A percentile compares a stretch with the other conserved stretches of the same genome.
phyloP scores from a whole-genome alignment of 768 basidiomycete species.

The Auricularia cornea region DNA sequence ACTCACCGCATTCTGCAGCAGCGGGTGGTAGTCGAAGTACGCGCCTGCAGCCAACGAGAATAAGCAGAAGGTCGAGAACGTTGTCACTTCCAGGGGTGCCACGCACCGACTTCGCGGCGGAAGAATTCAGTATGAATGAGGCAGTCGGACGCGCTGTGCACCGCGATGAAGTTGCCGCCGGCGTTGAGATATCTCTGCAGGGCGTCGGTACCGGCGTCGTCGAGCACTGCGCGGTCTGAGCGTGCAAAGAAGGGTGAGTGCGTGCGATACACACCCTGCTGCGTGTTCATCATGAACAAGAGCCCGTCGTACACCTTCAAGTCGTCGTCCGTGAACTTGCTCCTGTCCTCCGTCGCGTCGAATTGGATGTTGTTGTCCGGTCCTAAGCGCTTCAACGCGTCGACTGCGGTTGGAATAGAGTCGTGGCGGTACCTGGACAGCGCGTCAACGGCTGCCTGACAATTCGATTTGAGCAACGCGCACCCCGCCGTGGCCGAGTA shows the following conservation, averaged over 20 bases:
- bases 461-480: background rate
- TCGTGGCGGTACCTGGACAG: conserved; percentile 51
- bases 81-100: too few species aligned
- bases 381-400: conserved; percentile 40
- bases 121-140: conserved; percentile 52
- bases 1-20: conserved; percentile 54
- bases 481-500: background rate
- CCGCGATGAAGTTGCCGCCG: conserved; percentile 63
- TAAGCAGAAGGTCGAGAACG: too few species aligned
- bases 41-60: conserved; percentile 42
- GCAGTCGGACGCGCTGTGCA: conserved; percentile 59
- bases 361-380: conserved; percentile 45
- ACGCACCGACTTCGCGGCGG: conserved; percentile 45
- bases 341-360: conserved; percentile 55
- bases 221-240: conserved; percentile 40
- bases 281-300: conserved; percentile 64
- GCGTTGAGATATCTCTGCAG: conserved; percentile 55
- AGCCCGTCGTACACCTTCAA: conserved; percentile 54
- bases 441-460: background rate
- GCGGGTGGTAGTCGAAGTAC: conserved; percentile 64
- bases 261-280: conserved; percentile 40
- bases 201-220: conserved; percentile 48
- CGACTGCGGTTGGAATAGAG: conserved; percentile 63
- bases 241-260: background rate
- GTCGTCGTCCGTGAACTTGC: conserved; percentile 45